Percentiles rank a stretch among this genome's conserved stretches.
Conservation (phyloP, 352 stramenopile genomes). For the Phytopythium delawarense region DNA sequence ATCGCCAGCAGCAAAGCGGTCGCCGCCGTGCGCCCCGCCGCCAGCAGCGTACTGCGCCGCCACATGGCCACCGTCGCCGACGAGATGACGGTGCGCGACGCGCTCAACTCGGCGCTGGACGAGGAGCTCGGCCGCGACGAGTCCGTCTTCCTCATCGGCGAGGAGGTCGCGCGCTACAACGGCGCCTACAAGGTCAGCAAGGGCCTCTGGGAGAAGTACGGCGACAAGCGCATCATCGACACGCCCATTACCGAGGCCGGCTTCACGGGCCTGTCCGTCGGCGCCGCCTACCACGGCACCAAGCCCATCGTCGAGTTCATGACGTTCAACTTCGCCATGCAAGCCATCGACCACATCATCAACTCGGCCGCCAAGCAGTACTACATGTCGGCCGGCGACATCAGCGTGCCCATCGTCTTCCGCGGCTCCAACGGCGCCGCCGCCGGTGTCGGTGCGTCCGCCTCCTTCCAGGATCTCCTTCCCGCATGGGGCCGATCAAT, state of each 20-base stretch:
- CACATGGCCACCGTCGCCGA: slow-evolving; percentile 70
- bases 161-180: slow-evolving; percentile 99
- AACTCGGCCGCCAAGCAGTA: slow-evolving; percentile 99
- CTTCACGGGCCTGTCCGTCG: slow-evolving; percentile 93
- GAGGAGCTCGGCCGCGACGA: slow-evolving; percentile 98
- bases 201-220: slow-evolving; percentile 98
- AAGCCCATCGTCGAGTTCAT: slow-evolving; percentile 99
- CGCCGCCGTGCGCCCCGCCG: slow-evolving; percentile 15
- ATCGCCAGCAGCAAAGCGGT: slow-evolving; percentile 39
- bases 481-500: too few relatives aligned
- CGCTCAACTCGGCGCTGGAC: slow-evolving; percentile 98
- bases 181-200: slow-evolving; percentile 99
- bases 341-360: slow-evolving; percentile 99
- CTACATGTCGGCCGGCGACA: slow-evolving; percentile 99
- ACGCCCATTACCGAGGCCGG: slow-evolving; percentile 99
- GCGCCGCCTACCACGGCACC: slow-evolving; percentile 95
- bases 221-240: slow-evolving; percentile 98
- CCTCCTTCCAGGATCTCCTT: neutral
- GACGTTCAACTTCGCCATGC: slow-evolving; percentile 99
- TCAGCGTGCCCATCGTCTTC: slow-evolving; percentile 99
- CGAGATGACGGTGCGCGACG: slow-evolving; percentile 97
- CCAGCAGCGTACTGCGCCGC: slow-evolving; percentile 35
- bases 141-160: slow-evolving; percentile 93
- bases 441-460: slow-evolving; percentile 90
- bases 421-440: slow-evolving; percentile 97